A percentile compares a stretch with the other conserved stretches of the same genome.
These are phyloP conservation scores for Mesotaenium endlicherianum DNA, from an alignment of 139 green algal species.

Conservation along the genomic window DNA sequence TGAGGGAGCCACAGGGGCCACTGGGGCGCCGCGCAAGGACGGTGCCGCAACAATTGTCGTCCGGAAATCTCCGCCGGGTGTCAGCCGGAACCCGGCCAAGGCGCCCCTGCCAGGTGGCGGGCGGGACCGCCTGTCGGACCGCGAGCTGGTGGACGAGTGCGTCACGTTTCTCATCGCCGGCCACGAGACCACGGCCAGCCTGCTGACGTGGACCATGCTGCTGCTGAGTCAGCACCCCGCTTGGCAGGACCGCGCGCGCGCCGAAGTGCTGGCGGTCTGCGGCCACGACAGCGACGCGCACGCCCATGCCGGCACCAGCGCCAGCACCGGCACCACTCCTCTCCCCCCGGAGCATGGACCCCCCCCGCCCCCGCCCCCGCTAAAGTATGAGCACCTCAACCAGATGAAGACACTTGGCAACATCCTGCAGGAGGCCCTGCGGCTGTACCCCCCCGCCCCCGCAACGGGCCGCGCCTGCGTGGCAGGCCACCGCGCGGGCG, in stretches of 20 bases:
- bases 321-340: no score
- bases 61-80: no score
- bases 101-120: no score
- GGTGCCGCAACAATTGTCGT: no score
- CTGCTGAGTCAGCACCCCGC: constrained; percentile 54
- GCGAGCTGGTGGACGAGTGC: constrained; percentile 45
- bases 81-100: no score
- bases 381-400: constrained; percentile 12
- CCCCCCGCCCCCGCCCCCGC: no score
- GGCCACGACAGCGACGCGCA: no score
- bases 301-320: no score
- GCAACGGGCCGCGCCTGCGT: constrained; percentile 85
- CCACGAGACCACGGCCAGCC: constrained; percentile 94
- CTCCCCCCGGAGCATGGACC: no score
- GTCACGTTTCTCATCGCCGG: constrained; percentile 55
- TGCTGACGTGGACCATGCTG: constrained; percentile 67
- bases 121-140: no score
- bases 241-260: constrained; percentile 62
- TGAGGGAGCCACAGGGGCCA: no score
- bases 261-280: constrained; percentile 71
- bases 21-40: no score
- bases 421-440: constrained; percentile 81
- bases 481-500: constrained; percentile 54
- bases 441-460: constrained; percentile 91
- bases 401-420: constrained; percentile 10